A percentile compares a stretch with the other conserved stretches of the same genome.
Conservation (phyloP, 1,284 basidiomycete species). For the Fomitopsis schrenkii region DNA sequence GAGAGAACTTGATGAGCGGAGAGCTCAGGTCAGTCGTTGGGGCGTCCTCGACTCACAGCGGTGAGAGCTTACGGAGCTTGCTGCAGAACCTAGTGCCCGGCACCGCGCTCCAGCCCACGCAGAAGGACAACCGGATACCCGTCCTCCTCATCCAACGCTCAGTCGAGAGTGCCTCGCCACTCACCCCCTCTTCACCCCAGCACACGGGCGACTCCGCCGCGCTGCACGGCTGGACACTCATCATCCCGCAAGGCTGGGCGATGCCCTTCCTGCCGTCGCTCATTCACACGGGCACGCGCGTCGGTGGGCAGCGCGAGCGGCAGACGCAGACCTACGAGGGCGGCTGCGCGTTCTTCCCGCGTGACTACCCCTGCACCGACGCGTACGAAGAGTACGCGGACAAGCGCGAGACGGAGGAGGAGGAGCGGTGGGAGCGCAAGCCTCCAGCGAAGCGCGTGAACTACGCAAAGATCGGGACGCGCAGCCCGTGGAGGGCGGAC, state of each 20-base stretch:
- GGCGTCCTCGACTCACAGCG: not conserved
- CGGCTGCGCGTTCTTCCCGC: constrained; percentile 72
- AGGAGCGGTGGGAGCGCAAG: constrained; percentile 68
- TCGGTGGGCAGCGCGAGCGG: constrained; percentile 78
- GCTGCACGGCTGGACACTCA: constrained; percentile 80
- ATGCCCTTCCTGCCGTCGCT: constrained; percentile 86
- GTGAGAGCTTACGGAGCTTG: not conserved
- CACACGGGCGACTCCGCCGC: constrained; percentile 26
- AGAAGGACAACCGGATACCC: constrained; percentile 79
- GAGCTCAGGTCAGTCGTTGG: constrained; percentile 52
- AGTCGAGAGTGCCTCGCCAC: constrained; percentile 37
- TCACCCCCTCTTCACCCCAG: constrained; percentile 16
- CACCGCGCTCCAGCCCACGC: constrained; percentile 55
- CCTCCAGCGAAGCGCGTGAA: constrained; percentile 83
- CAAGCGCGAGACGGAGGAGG: constrained; percentile 46
- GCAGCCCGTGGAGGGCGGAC: constrained; percentile 72
- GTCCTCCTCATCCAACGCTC: constrained; percentile 80
- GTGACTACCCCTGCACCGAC: constrained; percentile 63
- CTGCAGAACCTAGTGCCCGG: constrained; percentile 73
- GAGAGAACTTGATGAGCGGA: constrained; percentile 77
- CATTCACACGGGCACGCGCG: constrained; percentile 72
- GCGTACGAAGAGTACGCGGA: constrained; percentile 50
- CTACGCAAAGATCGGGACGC: constrained; percentile 60
- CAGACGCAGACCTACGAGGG: constrained; percentile 78
- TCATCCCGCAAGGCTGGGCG: constrained; percentile 83